phyloP scores from a whole-genome alignment of 768 basidiomycete genomes.

The Macrolepiota fuliginosa region DNA sequence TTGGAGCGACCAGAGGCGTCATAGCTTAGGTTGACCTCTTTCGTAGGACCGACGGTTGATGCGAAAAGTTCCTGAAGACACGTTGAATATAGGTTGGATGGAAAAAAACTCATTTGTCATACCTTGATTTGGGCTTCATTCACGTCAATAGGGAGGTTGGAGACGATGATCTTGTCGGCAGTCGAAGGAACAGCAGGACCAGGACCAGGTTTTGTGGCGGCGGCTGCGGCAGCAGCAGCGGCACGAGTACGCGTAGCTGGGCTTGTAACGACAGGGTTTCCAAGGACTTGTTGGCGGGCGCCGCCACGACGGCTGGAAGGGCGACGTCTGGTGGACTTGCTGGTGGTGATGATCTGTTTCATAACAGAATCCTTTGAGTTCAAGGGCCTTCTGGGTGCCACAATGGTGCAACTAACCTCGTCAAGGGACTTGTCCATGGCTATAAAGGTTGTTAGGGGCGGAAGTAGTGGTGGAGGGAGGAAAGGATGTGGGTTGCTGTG shows the following conservation, averaged over 20 bases:
- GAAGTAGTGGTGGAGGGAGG: conserved; percentile 15
- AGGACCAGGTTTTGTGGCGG: conserved; percentile 39
- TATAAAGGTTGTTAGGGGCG: conserved; percentile 9
- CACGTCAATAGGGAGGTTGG: conserved; percentile 90
- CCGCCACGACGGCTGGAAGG: conserved; percentile 40
- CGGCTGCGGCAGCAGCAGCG: conserved; percentile 38
- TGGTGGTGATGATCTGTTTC: conserved; percentile 65
- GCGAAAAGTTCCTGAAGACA: conserved; percentile 81
- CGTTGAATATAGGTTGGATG: neutral
- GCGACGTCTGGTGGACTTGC: conserved; percentile 44
- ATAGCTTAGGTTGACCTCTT: conserved; percentile 82
- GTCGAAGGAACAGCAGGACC: conserved; percentile 31
- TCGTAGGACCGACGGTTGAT: conserved; percentile 84
- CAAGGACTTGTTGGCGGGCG: conserved; percentile 61
- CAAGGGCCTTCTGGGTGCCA: conserved; percentile 21
- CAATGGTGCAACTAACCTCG: conserved; percentile 49
- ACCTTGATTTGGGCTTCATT: conserved; percentile 95
- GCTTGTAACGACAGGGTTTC: conserved; percentile 41
- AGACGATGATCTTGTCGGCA: conserved; percentile 93
- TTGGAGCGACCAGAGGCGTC: conserved; percentile 85
- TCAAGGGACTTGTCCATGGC: conserved; percentile 84
- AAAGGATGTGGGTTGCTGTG: conserved; percentile 30
- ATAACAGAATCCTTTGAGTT: conserved; percentile 17
- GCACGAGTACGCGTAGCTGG: conserved; percentile 45
- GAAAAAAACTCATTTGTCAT: neutral